Conservation (phyloP, 495 filamentous ascomycete species). For the Xylaria palmicola region DNA sequence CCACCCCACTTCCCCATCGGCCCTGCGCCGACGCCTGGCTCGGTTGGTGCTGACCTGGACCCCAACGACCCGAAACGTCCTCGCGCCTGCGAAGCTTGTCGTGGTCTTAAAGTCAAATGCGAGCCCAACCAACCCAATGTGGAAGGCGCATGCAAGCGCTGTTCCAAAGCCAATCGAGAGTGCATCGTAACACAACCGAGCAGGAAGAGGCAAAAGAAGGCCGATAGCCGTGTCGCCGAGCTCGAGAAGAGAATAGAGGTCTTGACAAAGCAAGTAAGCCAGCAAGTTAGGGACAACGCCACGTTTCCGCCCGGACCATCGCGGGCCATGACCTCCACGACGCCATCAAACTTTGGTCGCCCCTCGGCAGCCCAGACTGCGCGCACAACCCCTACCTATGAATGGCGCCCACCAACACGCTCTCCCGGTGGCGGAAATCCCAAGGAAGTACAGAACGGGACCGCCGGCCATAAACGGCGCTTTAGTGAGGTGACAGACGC, state of each 20-base stretch:
- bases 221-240: constrained; percentile 86
- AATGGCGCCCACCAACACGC: constrained; percentile 27
- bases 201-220: constrained; percentile 89
- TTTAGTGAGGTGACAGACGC: too few species aligned
- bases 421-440: constrained; percentile 21
- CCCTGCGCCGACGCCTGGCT: background rate
- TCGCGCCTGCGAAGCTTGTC: constrained; percentile 82
- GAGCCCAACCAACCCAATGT: constrained; percentile 67
- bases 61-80: constrained; percentile 67
- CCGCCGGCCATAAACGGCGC: constrained; percentile 51
- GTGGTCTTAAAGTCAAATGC: constrained; percentile 86
- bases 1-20: background rate
- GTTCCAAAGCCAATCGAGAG: constrained; percentile 73
- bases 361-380: background rate
- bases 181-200: constrained; percentile 83
- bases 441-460: constrained; percentile 22
- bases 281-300: constrained; percentile 45
- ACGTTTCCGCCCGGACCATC: constrained; percentile 15
- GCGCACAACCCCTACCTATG: constrained; percentile 11
- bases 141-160: constrained; percentile 74
- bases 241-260: constrained; percentile 94
- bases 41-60: constrained; percentile 27
- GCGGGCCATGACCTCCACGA: constrained; percentile 19
- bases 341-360: constrained; percentile 7
- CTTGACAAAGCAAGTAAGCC: constrained; percentile 75